A percentile compares a stretch with the other conserved stretches of the same genome.
Conservation (phyloP, 2,329 filamentous ascomycete species). For the Leptosphaerulina australis region DNA sequence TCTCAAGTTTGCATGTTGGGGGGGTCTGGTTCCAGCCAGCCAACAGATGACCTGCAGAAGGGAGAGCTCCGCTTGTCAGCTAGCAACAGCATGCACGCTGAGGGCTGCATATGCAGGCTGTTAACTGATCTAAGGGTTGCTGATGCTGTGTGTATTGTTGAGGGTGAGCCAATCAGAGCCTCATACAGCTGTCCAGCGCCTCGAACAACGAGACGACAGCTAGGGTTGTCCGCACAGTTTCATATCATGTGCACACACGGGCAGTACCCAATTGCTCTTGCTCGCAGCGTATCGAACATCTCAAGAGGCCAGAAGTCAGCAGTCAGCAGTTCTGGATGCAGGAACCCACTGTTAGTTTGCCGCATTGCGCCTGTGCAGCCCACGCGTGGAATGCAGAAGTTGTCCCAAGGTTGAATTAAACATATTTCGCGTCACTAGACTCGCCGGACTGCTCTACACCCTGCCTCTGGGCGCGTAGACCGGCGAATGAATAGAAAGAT, state of each 20-base stretch:
- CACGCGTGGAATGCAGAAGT: constrained; percentile 11
- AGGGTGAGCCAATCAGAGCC: constrained; percentile 1
- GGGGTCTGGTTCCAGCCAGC: neutral
- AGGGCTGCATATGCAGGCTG: constrained; percentile 11
- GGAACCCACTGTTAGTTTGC: constrained; percentile 4
- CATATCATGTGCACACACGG: constrained; percentile 8
- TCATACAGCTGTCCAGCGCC: neutral
- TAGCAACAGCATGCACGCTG: constrained; percentile 6
- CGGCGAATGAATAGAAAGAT: constrained; percentile 9
- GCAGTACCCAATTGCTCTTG: neutral
- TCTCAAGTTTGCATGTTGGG: constrained; percentile 3
- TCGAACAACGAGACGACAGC: neutral
- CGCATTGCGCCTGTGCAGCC: neutral
- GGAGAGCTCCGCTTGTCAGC: constrained; percentile 9
- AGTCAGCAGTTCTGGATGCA: constrained; percentile 3
- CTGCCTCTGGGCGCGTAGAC: constrained; percentile 14
- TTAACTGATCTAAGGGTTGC: constrained; percentile 8
- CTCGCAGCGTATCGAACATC: neutral
- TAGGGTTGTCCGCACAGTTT: constrained; percentile 15
- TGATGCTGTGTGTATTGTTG: constrained; percentile 3
- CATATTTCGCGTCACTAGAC: constrained; percentile 10
- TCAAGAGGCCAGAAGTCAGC: neutral
- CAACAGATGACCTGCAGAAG: constrained; percentile 15
- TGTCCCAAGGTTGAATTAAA: constrained; percentile 6
- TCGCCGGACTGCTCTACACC: constrained; percentile 12